Percentiles rank a stretch among this genome's conserved stretches.
These are phyloP conservation scores for Calonectria pauciramosa DNA, from an alignment of 2,329 filamentous ascomycete genomes.

Conservation along the genomic window DNA sequence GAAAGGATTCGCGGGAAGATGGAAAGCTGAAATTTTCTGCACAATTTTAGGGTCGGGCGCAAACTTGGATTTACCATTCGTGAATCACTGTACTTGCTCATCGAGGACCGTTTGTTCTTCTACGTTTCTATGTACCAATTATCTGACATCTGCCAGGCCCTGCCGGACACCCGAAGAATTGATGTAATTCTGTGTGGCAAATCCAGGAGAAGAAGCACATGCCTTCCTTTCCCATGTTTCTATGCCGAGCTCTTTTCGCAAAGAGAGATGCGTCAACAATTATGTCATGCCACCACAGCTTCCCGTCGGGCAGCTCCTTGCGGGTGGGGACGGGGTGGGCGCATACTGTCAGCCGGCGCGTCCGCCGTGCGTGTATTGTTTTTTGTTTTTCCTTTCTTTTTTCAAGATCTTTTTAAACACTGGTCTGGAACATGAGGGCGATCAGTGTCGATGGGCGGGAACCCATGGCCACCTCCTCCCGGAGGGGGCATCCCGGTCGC, in stretches of 20 bases:
- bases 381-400: neutral
- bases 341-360: neutral
- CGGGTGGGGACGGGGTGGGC: neutral
- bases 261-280: neutral
- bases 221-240: neutral
- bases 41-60: neutral
- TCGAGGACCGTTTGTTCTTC: neutral
- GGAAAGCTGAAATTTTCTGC: neutral
- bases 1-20: neutral
- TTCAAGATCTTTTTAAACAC: neutral
- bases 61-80: neutral
- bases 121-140: neutral
- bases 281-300: slow-evolving; percentile 1
- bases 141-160: neutral
- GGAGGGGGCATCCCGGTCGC: slow-evolving; percentile 23
- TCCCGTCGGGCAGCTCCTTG: neutral
- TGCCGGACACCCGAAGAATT: neutral
- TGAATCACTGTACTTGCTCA: neutral
- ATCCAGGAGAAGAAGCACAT: neutral
- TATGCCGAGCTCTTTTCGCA: neutral
- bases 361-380: neutral
- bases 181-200: neutral
- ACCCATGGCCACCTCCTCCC: neutral
- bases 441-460: neutral
- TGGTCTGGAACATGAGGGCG: neutral